Conservation (phyloP, 2,329 filamentous ascomycete species). For the Neurospora sp. region DNA sequence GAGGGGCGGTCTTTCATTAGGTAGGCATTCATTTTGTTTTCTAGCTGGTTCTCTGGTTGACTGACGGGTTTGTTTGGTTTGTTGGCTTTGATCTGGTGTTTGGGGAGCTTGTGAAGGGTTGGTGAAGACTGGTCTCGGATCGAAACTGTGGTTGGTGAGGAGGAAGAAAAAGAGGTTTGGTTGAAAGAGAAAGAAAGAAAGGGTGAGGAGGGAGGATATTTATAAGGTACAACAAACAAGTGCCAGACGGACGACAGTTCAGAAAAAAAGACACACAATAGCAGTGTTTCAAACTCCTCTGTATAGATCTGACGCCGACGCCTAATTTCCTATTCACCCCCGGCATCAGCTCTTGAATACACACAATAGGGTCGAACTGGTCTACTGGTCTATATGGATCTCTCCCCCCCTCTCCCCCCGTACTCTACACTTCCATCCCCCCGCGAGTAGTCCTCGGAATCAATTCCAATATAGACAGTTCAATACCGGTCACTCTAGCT, state of each 20-base stretch:
- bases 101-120: not conserved
- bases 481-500: not conserved
- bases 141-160: not conserved
- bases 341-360: too few relatives aligned
- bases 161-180: not conserved
- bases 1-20: not conserved
- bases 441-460: not conserved
- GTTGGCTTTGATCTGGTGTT: too few relatives aligned
- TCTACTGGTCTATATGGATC: too few relatives aligned
- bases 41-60: not conserved
- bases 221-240: not conserved
- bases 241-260: not conserved
- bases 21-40: not conserved
- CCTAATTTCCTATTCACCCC: too few relatives aligned
- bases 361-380: too few relatives aligned
- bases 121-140: not conserved
- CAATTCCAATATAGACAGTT: not conserved
- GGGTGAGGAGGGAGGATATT: not conserved
- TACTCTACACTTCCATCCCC: not conserved
- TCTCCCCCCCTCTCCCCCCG: too few relatives aligned
- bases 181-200: not conserved
- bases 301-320: not conserved
- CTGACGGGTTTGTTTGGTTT: not conserved
- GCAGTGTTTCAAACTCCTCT: not conserved
- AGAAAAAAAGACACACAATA: not conserved